phyloP scores from a whole-genome alignment of 78 protist species.

The Dictyostelium discoideum region dicty_2.7 NC_007089.4:2807501-2808000 shows the following conservation, averaged over 20 bases:
- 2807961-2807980: not conserved
- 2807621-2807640: constrained; percentile 77
- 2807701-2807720: not conserved
- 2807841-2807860: constrained; percentile 30
- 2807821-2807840: constrained; percentile 27
- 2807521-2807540: constrained; percentile 43
- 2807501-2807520: constrained; percentile 46
- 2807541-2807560: constrained; percentile 70
- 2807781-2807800: constrained; percentile 27
- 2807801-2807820: constrained; percentile 4
- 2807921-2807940: constrained; percentile 10
- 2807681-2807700: constrained; percentile 26
- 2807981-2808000: constrained; percentile 3
- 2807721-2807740: not conserved
- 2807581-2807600: constrained; percentile 59
- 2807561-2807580: constrained; percentile 65
- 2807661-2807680: constrained; percentile 14
- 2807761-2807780: constrained; percentile 8
- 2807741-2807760: not conserved
- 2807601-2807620: constrained; percentile 58
- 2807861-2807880: constrained; percentile 66
- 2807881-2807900: constrained; percentile 74
- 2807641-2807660: constrained; percentile 66
- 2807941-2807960: not conserved
- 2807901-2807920: constrained; percentile 60